These are phyloP conservation scores for Torrubiellomyces zombiae DNA, from an alignment of 2,329 filamentous ascomycete species.

Conservation along the genomic window DNA sequence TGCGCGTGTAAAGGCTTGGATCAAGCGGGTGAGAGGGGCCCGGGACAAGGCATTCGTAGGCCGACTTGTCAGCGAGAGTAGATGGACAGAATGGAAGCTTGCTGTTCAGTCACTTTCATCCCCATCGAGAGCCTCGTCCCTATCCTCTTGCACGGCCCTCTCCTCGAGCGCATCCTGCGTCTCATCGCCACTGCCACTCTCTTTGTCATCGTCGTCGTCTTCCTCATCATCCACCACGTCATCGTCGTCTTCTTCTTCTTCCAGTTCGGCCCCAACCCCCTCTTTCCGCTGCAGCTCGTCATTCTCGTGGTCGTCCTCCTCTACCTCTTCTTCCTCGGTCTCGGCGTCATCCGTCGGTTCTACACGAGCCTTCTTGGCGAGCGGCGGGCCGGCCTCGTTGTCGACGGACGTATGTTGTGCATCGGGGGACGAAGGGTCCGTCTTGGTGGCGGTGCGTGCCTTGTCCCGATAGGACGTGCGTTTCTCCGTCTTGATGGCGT, in stretches of 20 bases:
- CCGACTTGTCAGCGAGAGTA: too few relatives aligned
- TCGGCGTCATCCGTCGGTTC: conserved; percentile 17
- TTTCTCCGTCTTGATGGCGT: conserved; percentile 56
- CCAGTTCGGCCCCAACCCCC: conserved; percentile 31
- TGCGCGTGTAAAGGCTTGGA: too few relatives aligned
- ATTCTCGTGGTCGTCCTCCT: conserved; percentile 15
- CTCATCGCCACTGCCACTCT: conserved; percentile 34
- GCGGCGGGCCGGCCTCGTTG: conserved; percentile 18
- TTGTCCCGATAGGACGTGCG: conserved; percentile 57
- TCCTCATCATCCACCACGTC: conserved; percentile 26
- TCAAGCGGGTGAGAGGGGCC: too few relatives aligned
- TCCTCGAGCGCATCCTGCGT: conserved; percentile 37
- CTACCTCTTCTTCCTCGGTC: conserved; percentile 13
- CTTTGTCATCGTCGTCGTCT: conserved; percentile 32
- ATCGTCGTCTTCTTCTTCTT: conserved; percentile 21
- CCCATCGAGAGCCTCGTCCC: conserved; percentile 46
- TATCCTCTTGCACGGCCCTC: conserved; percentile 28
- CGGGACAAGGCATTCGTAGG: too few relatives aligned
- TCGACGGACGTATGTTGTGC: conserved; percentile 32
- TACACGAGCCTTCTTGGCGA: conserved; percentile 17
- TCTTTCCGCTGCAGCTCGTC: conserved; percentile 26
- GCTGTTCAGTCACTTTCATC: conserved; percentile 45
- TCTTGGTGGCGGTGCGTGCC: conserved; percentile 47
- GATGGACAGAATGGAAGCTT: too few relatives aligned
- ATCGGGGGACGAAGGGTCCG: too few relatives aligned